Base-by-base conservation (phyloP, 495 filamentous ascomycete species). In the Cladorrhinum samala region DNA sequence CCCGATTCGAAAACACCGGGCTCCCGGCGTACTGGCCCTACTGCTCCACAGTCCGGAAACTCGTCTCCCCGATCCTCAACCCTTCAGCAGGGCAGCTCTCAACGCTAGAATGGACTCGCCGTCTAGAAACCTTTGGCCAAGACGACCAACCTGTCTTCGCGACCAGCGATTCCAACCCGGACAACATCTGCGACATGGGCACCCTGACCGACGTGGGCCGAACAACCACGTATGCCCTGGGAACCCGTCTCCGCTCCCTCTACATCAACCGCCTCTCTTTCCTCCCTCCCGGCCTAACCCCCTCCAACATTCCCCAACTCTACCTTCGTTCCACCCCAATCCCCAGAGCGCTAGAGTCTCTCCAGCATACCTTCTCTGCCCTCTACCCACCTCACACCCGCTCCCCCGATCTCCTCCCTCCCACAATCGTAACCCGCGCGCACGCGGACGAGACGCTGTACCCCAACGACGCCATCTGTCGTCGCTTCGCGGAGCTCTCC, bases 201-300 rank as follows among this genome's bases (percentile, higher is more conserved):
- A 86, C 92, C 72, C 75, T 98, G 46, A 96, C 93, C 20, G 90
- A 97, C 67, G 79, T 74, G 52, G 93, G 93, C 27, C 81, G 93
- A 1, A 77, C 87, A 62, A 94, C 88, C 1, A 96, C 93, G 1
- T 85, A 85, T 54, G 79, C 82, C 9, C 79, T 98, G 0, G 93
- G 93, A 13, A 68, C 81, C 45, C 83, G 93, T 19, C 72, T 95
- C 21, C 81, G 93, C 40, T 72, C 80, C 53, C 84, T 97, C 13
- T 98, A 97, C 66, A 84, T 96, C 48, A 83, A 95, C 55, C 90
- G 92, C 56, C 79, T 98, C 1, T 71, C 78, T 2, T 98, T 94
- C 70, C 83, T 98, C 68, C 91, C 91, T 0, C 66, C 75, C 19
- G 74, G 79, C 45, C 82, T 89, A 49, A 68, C 69, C 48, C 57